These are phyloP conservation scores for Quercus glauca DNA, from an alignment of 306 rosid species.

Conservation along the genomic window DNA sequence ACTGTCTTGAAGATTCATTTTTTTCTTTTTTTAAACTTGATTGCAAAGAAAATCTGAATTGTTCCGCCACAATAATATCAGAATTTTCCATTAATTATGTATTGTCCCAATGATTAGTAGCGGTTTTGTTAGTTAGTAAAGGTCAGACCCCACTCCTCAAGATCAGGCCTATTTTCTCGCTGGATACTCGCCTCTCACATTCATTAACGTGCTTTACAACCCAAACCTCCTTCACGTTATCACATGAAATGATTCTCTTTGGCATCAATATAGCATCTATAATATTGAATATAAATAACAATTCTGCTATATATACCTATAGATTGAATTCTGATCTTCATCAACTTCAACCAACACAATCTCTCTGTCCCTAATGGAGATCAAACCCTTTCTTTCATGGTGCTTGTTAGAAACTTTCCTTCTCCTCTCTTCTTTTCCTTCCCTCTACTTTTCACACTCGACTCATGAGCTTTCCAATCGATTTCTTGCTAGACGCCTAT, in stretches of 20 bases:
- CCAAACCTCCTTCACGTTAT: not conserved
- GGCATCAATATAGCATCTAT: not conserved
- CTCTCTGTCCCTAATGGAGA: slow-evolving; percentile 13
- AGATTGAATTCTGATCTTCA: not conserved
- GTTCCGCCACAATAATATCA: too few relatives aligned
- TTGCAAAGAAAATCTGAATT: too few relatives aligned
- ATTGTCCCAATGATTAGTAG: not conserved
- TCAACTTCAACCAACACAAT: not conserved
- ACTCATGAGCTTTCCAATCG: not conserved
- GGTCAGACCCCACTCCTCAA: not conserved
- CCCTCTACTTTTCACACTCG: slow-evolving; percentile 10
- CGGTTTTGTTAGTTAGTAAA: not conserved
- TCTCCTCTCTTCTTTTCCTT: slow-evolving; percentile 2
- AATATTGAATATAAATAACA: not conserved
- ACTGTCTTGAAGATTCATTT: too few relatives aligned
- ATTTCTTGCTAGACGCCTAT: not conserved
- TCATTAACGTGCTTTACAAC: slow-evolving; percentile 22
- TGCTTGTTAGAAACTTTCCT: not conserved
- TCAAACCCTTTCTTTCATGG: not conserved
- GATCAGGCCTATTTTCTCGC: not conserved
- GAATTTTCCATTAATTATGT: not conserved
- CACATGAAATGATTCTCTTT: slow-evolving; percentile 24
- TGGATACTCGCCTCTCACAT: slow-evolving; percentile 10
- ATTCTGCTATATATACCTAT: slow-evolving; percentile 4
- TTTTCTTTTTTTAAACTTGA: too few relatives aligned